Base-by-base conservation (phyloP, 371 early-diverging fungal species). In the Rhizopus arrhizus region DNA sequence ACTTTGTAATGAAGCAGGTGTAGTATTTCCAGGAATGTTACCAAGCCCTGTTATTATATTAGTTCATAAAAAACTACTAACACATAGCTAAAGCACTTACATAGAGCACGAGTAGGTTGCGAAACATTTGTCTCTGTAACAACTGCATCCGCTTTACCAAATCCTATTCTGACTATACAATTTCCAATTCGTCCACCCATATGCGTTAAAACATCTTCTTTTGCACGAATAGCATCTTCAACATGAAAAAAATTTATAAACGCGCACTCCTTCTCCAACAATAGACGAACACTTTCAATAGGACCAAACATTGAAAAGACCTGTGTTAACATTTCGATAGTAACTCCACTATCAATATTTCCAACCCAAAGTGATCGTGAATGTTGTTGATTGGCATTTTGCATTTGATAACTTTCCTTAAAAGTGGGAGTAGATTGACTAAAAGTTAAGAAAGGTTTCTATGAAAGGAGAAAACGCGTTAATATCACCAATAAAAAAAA, bases 351-450 rank as follows among this genome's bases (percentile, higher is more conserved):
- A 65, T 95, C 95, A 29, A 96, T 83, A 66, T 96, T 97, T 41
- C 97, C 96, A 54, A 97, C 91, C 96, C 97, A 97, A 15, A 98
- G 84, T 6, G 95, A 94, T 2, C 96, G 89, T 31, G 95, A 87
- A 0, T 53, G 58, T 8, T 64, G 77, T 53, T 58, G 75, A 12
- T 46, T 51, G 11, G 55, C 49, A 43, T 51, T 56, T 48, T 67
- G 42, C 33, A 22, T 4, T 33, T 47, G 35, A 41, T 58, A 38
- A 8, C 29, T 38, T 31, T 64, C 54, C 33, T 46, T 40, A 38
- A 55, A 32, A 3, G 70, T 73, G 32, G 74, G 80, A 29, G 70
- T 76, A 1, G 74, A 79, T 55, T 74, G 73, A 55, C 70, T 72
- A 34, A 45, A 66, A 50, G 64, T 62, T 49, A 73, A 58, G 45